phyloP scores from a whole-genome alignment of 2,329 filamentous ascomycete species.

The Cadophora malorum region DNA sequence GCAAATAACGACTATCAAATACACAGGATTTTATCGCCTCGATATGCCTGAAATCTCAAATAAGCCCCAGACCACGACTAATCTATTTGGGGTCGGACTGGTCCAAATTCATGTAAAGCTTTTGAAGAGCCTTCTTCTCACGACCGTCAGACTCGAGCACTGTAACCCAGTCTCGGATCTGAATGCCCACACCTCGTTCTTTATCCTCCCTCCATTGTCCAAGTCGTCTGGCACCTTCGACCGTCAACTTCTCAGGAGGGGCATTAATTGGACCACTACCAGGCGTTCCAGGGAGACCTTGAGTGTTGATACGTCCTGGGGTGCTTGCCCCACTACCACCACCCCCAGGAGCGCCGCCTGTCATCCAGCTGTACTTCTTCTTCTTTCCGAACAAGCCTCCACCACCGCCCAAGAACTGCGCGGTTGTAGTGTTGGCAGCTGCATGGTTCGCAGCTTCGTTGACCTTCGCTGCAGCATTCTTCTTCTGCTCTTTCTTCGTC shows the following conservation, averaged over 20 bases:
- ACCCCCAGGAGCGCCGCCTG: slow-evolving; percentile 50
- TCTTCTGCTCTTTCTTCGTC: slow-evolving; percentile 88
- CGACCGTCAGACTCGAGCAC: slow-evolving; percentile 81
- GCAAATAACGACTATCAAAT: slow-evolving; percentile 33
- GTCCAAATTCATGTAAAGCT: slow-evolving; percentile 42
- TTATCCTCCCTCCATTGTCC: slow-evolving; percentile 82
- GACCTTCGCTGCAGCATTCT: slow-evolving; percentile 73
- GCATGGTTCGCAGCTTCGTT: slow-evolving; percentile 81
- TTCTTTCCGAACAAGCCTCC: slow-evolving; percentile 63
- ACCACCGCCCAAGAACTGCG: slow-evolving; percentile 73
- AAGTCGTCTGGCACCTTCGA: slow-evolving; percentile 65
- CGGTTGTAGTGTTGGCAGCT: slow-evolving; percentile 83
- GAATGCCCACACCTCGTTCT: slow-evolving; percentile 77
- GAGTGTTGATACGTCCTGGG: slow-evolving; percentile 47
- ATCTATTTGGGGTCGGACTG: slow-evolving; percentile 48
- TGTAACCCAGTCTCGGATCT: slow-evolving; percentile 81
- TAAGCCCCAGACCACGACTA: slow-evolving; percentile 37
- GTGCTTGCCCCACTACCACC: slow-evolving; percentile 59
- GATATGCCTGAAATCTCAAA: slow-evolving; percentile 19
- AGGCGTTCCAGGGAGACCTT: slow-evolving; percentile 47
- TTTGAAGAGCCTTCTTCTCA: slow-evolving; percentile 67
- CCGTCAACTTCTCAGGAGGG: slow-evolving; percentile 54
- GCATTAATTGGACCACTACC: slow-evolving; percentile 46
- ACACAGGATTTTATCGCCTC: slow-evolving; percentile 25
- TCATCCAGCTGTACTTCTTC: slow-evolving; percentile 82